Evolutionary conservation across 2,329 filamentous ascomycete genomes (phyloP).

Genomic region (Fusarium virguliforme): DNA sequence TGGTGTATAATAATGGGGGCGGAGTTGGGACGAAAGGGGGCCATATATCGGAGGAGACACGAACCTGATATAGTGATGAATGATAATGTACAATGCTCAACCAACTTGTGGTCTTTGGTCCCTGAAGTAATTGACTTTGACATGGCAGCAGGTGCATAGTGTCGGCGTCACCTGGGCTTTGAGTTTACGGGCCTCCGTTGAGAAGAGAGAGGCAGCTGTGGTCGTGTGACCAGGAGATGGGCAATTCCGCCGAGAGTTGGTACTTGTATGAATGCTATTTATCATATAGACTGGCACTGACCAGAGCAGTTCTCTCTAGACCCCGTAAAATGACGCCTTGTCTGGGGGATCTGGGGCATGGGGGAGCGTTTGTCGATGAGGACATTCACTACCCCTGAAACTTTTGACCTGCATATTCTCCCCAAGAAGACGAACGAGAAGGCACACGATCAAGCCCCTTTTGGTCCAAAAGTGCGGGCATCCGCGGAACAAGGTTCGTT

Average conservation of each 20-base stretch:
- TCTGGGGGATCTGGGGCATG: neutral
- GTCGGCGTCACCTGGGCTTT: slow-evolving; percentile 5
- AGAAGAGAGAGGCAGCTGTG: neutral
- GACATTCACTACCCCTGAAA: neutral
- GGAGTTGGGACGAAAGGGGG: neutral
- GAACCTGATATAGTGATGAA: neutral
- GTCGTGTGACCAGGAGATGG: neutral
- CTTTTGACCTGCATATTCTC: neutral
- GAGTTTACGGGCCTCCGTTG: neutral
- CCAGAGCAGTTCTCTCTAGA: neutral
- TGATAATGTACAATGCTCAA: slow-evolving; percentile 28
- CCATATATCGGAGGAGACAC: neutral
- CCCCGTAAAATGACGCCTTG: neutral
- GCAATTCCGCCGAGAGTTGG: neutral
- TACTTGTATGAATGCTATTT: neutral
- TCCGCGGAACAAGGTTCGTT: neutral
- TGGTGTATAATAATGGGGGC: too few relatives aligned
- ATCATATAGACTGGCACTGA: too few relatives aligned
- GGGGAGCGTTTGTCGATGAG: neutral
- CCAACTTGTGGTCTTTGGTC: neutral
- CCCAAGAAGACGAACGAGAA: neutral
- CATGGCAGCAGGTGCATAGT: slow-evolving; percentile 1
- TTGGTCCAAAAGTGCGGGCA: neutral
- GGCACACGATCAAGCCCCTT: neutral
- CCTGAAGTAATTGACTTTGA: neutral